Base-by-base conservation (phyloP, 305 asterid genomes). In the Ruellia speciosa region DNA sequence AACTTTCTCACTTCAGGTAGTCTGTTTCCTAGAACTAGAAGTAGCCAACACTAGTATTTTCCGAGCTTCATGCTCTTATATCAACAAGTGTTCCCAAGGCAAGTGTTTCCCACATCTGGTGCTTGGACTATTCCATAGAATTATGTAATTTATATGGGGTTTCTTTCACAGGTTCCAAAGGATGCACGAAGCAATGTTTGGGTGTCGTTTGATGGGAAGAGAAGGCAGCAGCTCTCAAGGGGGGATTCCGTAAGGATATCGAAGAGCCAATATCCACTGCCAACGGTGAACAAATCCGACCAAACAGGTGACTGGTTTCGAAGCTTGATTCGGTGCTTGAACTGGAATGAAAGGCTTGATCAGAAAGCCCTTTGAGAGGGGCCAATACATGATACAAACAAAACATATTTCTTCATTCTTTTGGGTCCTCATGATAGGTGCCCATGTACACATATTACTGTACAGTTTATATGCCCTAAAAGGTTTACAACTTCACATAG, bases 201-300 rank as follows among this genome's bases (percentile, higher is more conserved):
- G 98, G 98, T 92, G 13, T 92, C 98, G 18, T 88, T 92, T 59
- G 96, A 92, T 66, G 98, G 98, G 67, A 92, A 92, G 86, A 85
- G 98, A 75, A 79, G 98, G 72, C 98, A 92, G 62, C 98, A 92
- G 58, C 88, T 88, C 43, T 92, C 94, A 0, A 79, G 95, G 74
- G 96, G 95, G 14, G 90, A 92, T 66, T 92, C 96, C 13, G 86
- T 92, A 14, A 64, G 79, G 64, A 84, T 92, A 77, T 80, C 72
- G 5, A 90, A 88, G 98, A 88, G 98, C 72, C 82, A 84, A 68
- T 96, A 92, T 65, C 98, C 98, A 37, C 88, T 92, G 66, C 96
- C 98, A 24, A 92, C 95, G 9, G 94, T 88, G 53, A 92, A 92
- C 75, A 92, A 92, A 66, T 79, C 72, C 37, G 96, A 92, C 66